Evolutionary conservation across 768 basidiomycete genomes (phyloP).

Genomic region (Termitomyces sp.): DNA sequence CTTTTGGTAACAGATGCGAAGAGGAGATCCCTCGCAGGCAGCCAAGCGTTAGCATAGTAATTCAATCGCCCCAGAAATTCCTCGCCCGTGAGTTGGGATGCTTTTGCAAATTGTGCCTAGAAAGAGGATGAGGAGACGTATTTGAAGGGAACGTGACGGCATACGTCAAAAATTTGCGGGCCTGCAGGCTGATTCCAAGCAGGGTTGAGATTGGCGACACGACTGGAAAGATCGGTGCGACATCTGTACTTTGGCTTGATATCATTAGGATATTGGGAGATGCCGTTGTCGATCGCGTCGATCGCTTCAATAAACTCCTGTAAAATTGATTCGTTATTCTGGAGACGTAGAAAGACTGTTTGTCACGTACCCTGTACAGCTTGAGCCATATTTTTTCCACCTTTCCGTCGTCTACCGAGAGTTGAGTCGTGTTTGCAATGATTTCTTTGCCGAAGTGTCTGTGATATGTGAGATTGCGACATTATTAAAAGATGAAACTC

Average conservation of each 20-base stretch:
- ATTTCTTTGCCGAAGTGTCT: conserved; percentile 91
- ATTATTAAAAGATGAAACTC: not conserved
- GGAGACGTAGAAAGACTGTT: not conserved
- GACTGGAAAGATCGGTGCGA: conserved; percentile 78
- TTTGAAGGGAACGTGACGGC: conserved; percentile 16
- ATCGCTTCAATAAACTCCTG: conserved; percentile 93
- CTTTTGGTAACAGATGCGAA: conserved; percentile 46
- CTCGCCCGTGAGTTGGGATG: conserved; percentile 75
- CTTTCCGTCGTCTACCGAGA: conserved; percentile 50
- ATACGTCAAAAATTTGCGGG: conserved; percentile 65
- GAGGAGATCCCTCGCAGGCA: conserved; percentile 85
- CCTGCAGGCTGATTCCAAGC: conserved; percentile 83
- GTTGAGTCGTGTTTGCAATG: conserved; percentile 54
- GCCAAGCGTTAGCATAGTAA: conserved; percentile 86
- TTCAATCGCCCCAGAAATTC: conserved; percentile 79
- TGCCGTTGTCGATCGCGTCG: conserved; percentile 93
- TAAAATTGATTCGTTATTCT: not conserved
- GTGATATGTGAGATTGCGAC: not conserved
- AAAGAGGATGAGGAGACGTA: not conserved
- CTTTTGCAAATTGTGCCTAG: conserved; percentile 69
- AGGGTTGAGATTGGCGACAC: conserved; percentile 84
- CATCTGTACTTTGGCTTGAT: conserved; percentile 66
- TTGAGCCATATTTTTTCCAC: conserved; percentile 81
- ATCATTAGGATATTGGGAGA: conserved; percentile 71
- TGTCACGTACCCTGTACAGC: conserved; percentile 63